phyloP scores from a whole-genome alignment of 73 alveolate species.

The Loxodes magnus region DNA sequence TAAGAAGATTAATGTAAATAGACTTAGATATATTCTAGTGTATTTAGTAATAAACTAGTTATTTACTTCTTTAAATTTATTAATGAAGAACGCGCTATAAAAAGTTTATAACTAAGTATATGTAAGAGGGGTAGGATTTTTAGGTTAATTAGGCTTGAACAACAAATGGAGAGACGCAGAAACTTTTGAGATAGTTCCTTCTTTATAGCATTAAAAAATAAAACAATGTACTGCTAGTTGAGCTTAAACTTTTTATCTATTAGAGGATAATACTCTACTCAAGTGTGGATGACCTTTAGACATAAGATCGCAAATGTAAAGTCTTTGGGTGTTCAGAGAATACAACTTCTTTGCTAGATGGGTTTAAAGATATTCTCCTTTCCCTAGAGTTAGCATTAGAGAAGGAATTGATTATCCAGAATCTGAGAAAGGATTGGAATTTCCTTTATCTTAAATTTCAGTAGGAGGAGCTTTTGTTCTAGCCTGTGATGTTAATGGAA shows the following conservation, averaged over 20 bases:
- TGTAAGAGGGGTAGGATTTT: constrained; percentile 7
- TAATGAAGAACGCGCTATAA: no score
- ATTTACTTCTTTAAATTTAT: no score
- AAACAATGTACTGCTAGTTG: background rate
- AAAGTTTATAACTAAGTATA: no score
- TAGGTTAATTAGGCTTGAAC: constrained; percentile 5
- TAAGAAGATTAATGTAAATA: no score
- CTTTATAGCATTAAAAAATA: background rate
- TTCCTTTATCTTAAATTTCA: background rate
- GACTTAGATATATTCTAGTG: no score
- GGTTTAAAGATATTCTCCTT: constrained; percentile 7
- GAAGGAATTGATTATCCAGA: constrained; percentile 11
- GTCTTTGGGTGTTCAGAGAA: background rate
- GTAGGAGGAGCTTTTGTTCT: constrained; percentile 17
- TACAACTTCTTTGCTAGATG: background rate
- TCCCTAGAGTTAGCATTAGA: constrained; percentile 7
- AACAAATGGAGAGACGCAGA: background rate
- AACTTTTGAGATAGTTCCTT: background rate
- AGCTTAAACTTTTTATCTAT: constrained; percentile 5
- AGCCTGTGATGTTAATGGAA: constrained; percentile 7
- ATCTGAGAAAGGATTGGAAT: background rate
- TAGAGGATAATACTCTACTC: background rate
- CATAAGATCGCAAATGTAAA: constrained; percentile 12
- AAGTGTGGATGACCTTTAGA: constrained; percentile 13
- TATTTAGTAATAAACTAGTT: no score